Evolutionary conservation across 2,329 filamentous ascomycete species (phyloP).

Genomic region (Pseudogymnoascus verrucosus): DNA sequence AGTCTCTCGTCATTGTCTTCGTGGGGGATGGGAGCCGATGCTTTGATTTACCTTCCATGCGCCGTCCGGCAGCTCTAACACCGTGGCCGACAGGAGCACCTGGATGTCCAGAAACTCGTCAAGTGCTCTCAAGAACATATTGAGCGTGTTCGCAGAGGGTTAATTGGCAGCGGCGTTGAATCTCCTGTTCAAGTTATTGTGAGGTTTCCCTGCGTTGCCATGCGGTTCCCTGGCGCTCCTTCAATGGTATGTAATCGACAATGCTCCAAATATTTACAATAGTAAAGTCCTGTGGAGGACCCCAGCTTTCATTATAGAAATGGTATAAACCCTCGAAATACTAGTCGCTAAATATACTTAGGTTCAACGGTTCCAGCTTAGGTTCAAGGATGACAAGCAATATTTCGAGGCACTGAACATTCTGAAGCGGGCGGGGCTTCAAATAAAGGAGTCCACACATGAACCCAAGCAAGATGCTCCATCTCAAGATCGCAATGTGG

Average conservation of each 20-base stretch:
- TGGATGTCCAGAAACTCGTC: conserved; percentile 23
- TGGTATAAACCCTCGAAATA: neutral
- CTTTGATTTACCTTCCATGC: neutral
- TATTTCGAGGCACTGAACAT: conserved; percentile 23
- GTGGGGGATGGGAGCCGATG: neutral
- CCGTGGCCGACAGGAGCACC: conserved; percentile 21
- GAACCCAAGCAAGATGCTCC: conserved; percentile 8
- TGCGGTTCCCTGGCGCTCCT: conserved; percentile 26
- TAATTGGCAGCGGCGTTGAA: conserved; percentile 14
- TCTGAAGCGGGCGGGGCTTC: conserved; percentile 28
- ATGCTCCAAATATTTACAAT: conserved; percentile 16
- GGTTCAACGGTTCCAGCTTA: conserved; percentile 37
- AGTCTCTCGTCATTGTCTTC: conserved; percentile 10
- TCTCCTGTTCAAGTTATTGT: conserved; percentile 27
- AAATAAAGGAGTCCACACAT: conserved; percentile 20
- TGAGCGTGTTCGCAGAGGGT: conserved; percentile 1
- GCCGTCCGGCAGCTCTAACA: neutral
- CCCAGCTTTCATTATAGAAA: neutral
- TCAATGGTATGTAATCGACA: conserved; percentile 19
- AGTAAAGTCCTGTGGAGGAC: neutral
- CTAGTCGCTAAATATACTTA: conserved; percentile 17
- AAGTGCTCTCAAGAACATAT: conserved; percentile 15
- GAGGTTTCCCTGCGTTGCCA: conserved; percentile 27
- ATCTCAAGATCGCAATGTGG: neutral
- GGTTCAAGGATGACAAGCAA: conserved; percentile 31